Percentiles rank a stretch among this genome's conserved stretches.
phyloP scores from a whole-genome alignment of 148 eudicot species.

The Camellia sinensis region DNA sequence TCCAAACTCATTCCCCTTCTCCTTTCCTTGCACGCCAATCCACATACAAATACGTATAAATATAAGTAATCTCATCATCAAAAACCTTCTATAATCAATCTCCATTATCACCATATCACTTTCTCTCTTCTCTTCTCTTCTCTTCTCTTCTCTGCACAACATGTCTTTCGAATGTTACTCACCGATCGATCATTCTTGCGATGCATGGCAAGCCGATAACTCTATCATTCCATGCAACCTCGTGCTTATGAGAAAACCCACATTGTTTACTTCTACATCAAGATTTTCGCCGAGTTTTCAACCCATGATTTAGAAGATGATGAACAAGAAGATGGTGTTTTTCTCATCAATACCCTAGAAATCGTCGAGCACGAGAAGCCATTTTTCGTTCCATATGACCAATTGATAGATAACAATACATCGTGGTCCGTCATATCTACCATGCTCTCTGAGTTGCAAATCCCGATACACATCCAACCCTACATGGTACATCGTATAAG shows the following conservation, averaged over 20 bases:
- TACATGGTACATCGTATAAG: background rate
- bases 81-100: no score
- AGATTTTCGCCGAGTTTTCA: background rate
- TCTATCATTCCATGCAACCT: background rate
- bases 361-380: background rate
- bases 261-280: constrained; percentile 9
- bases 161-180: background rate
- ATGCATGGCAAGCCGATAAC: background rate
- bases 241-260: no score
- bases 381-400: background rate
- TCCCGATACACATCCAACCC: background rate
- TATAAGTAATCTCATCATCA: no score
- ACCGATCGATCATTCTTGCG: background rate
- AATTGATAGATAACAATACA: background rate
- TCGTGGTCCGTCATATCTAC: background rate
- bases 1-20: no score
- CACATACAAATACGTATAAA: no score
- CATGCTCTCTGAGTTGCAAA: background rate
- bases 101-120: no score
- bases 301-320: background rate
- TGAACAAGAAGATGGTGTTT: background rate
- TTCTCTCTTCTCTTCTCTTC: no score
- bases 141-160: background rate
- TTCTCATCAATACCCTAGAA: background rate
- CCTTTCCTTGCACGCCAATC: no score